Base-by-base conservation (phyloP, 495 filamentous ascomycete genomes). In the Jackrogersella minutella region DNA sequence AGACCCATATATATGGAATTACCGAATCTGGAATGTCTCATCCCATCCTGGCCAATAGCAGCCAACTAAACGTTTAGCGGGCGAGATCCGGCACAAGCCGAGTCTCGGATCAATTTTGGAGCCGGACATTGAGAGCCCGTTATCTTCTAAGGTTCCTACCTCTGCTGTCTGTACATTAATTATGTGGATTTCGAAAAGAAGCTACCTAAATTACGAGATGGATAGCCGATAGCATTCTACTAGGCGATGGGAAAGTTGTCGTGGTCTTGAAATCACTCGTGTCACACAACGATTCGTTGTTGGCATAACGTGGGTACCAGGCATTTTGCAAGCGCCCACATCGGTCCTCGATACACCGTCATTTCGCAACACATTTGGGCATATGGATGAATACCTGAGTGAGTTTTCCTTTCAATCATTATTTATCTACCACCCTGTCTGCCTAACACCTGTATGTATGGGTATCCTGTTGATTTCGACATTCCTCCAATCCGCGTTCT, bases 31-130 rank as follows among this genome's bases (percentile, higher is more conserved):
- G 65, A 63, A 52, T 62, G 19, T 11, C 13, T 17, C 17, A 47
- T 22, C 31, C n/a, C 21, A 36, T 62, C 58, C 30, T 62, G 34
- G 47, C 65, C 65, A 68, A 68, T 68, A 17, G 40, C 6, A 46
- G 54, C 16, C 17, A 31, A 58, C 41, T 7, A 21, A 5, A 28
- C 7, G 26, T 54, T 62, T 58, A 54, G 65, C 53, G 34, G 39
- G 43, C 14, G 36, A 24, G 11, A n/a, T n/a, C 24, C 14, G n/a
- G 24, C 4, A 5, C 5, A 11, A 7, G 16, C 19, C 19, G 21
- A 21, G 6, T 24, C 36, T 30, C 17, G 8, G 22, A 31, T 26
- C 34, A 14, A 2, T 9, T 21, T 3, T 31, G 21, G 47, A 34
- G 10, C 7, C 3, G 8, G 2, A n/a, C 1, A 30, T 13, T 24